phyloP scores from a whole-genome alignment of 768 basidiomycete genomes.

The Phanerochaete sordida region DNA sequence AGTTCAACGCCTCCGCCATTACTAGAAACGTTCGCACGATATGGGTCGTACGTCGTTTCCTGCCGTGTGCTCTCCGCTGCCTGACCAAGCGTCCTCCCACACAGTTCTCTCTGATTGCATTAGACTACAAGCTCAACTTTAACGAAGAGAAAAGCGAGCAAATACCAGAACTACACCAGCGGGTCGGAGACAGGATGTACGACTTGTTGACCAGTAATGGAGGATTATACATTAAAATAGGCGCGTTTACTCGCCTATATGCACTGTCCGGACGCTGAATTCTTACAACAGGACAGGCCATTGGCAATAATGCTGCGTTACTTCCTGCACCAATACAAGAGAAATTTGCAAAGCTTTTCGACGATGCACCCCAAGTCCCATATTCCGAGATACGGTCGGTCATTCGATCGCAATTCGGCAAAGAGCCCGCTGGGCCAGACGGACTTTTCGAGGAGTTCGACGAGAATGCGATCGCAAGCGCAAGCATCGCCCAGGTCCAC shows the following conservation, averaged over 20 bases:
- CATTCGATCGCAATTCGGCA: slow-evolving; percentile 65
- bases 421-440: slow-evolving; percentile 58
- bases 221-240: slow-evolving; percentile 84
- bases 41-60: slow-evolving; percentile 40
- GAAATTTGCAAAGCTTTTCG: slow-evolving; percentile 81
- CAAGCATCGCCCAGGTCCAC: slow-evolving; percentile 93
- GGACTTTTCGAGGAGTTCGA: slow-evolving; percentile 82
- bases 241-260: slow-evolving; percentile 33
- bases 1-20: slow-evolving; percentile 47
- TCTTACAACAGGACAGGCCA: slow-evolving; percentile 73
- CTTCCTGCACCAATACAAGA: slow-evolving; percentile 81
- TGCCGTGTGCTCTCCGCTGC: background rate
- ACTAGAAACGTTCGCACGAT: slow-evolving; percentile 45
- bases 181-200: slow-evolving; percentile 77
- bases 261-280: too few species aligned
- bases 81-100: background rate
- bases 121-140: slow-evolving; percentile 90
- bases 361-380: slow-evolving; percentile 83
- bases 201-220: slow-evolving; percentile 79
- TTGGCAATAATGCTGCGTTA: slow-evolving; percentile 82
- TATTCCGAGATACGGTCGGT: slow-evolving; percentile 66
- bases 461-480: slow-evolving; percentile 74
- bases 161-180: slow-evolving; percentile 80
- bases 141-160: slow-evolving; percentile 62
- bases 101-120: slow-evolving; percentile 65